Conservation (phyloP, 192 early-diverging fungal species). For the Umbelopsis isabellina region DNA sequence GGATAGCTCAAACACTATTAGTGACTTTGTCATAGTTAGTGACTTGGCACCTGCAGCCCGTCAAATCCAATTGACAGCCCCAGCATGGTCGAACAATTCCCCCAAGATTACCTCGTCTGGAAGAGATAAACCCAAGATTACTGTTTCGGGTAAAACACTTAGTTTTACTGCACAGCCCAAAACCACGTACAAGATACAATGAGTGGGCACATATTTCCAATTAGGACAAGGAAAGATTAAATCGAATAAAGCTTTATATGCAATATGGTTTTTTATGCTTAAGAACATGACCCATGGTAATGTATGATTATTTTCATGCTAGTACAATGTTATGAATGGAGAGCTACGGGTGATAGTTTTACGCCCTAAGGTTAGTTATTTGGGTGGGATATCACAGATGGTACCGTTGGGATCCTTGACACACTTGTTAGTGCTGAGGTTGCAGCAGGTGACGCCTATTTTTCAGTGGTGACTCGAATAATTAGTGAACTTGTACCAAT, state of each 20-base stretch:
- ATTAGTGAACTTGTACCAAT: not conserved
- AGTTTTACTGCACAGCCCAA: not conserved
- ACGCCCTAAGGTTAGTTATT: too few relatives aligned
- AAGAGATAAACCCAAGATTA: not conserved
- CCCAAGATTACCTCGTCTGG: not conserved
- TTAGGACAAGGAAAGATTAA: not conserved
- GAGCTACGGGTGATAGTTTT: not conserved
- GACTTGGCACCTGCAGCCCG: not conserved
- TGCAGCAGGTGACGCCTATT: constrained; percentile 15
- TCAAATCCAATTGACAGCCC: not conserved
- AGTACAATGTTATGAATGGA: not conserved
- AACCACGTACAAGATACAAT: not conserved
- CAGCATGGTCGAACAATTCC: not conserved
- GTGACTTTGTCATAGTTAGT: not conserved
- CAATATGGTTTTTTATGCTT: too few relatives aligned
- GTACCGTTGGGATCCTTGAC: constrained; percentile 6
- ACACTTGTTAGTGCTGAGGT: constrained; percentile 9
- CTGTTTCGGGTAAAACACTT: not conserved
- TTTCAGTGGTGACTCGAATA: not conserved
- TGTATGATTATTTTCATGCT: not conserved
- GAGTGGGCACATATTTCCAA: not conserved
- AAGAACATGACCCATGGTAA: too few relatives aligned
- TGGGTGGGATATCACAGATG: not conserved
- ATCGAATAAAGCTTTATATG: too few relatives aligned
- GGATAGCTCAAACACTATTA: not conserved